These are phyloP conservation scores for Globisporangium acanthophoron DNA, from an alignment of 352 stramenopile genomes.

Conservation along the genomic window DNA sequence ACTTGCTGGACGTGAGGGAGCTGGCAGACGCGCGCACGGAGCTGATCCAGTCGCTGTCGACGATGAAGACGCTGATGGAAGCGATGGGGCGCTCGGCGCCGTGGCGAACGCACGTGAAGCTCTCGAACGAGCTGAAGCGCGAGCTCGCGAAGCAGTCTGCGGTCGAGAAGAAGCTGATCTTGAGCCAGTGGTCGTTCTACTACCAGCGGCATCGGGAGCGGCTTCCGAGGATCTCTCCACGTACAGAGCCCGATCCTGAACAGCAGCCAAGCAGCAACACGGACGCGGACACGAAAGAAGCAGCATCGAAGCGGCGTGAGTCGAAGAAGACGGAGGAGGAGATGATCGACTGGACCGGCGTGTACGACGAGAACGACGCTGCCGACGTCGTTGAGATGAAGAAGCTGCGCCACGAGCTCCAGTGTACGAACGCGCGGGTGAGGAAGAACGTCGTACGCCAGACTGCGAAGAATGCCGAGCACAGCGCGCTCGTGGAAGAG, in stretches of 20 bases:
- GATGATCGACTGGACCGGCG: constrained; percentile 23
- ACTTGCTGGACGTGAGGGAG: constrained; percentile 22
- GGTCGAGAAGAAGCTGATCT: constrained; percentile 51
- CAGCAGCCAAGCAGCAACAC: neutral
- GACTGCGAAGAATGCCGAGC: constrained; percentile 19
- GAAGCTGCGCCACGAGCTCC: constrained; percentile 63
- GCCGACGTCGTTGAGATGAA: constrained; percentile 67
- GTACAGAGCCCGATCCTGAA: too few relatives aligned
- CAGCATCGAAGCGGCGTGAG: neutral
- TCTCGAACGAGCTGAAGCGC: constrained; percentile 55
- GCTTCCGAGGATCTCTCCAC: neutral
- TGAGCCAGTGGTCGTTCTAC: constrained; percentile 54
- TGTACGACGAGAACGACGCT: constrained; percentile 39
- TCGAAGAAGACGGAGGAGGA: constrained; percentile 2
- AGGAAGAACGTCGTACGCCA: neutral
- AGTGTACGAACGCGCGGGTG: constrained; percentile 36
- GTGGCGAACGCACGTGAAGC: constrained; percentile 57
- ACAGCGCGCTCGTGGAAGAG: constrained; percentile 49
- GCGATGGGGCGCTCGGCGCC: constrained; percentile 46
- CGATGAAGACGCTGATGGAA: constrained; percentile 50
- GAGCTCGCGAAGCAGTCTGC: constrained; percentile 44
- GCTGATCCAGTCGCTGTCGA: constrained; percentile 39
- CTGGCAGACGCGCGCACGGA: constrained; percentile 26
- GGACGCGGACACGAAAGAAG: neutral
- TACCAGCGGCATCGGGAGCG: constrained; percentile 42